phyloP scores from a whole-genome alignment of 225 moss, liverwort and hornwort genomes.

The Takakia lepidozioides region DNA sequence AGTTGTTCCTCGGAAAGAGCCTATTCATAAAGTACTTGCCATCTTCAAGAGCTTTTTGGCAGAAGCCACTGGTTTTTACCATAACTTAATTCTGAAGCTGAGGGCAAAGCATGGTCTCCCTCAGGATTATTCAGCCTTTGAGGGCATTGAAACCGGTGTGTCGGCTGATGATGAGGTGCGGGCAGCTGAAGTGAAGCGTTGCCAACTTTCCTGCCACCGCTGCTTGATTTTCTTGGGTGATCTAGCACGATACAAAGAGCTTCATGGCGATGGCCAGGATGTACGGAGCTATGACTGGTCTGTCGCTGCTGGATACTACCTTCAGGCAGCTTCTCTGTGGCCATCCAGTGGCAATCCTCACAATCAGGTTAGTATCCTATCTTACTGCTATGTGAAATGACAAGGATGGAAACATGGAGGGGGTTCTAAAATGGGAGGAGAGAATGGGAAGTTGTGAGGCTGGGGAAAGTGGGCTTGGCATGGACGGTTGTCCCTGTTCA shows the following conservation, averaged over 20 bases:
- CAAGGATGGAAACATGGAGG: too few relatives aligned
- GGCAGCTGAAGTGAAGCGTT: conserved; percentile 56
- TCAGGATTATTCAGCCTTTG: conserved; percentile 76
- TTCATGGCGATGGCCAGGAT: conserved; percentile 72
- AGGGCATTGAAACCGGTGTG: conserved; percentile 34
- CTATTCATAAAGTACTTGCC: conserved; percentile 60
- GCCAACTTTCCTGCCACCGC: conserved; percentile 90
- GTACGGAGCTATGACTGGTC: conserved; percentile 82
- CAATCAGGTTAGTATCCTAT: conserved; percentile 63
- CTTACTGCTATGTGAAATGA: conserved; percentile 6
- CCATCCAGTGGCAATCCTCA: conserved; percentile 97
- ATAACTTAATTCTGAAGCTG: conserved; percentile 85
- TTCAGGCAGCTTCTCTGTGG: conserved; percentile 86
- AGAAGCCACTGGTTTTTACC: conserved; percentile 94
- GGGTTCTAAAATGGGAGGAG: too few relatives aligned
- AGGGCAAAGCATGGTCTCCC: conserved; percentile 85
- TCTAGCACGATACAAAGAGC: conserved; percentile 96
- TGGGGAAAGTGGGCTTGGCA: too few relatives aligned
- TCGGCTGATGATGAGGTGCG: conserved; percentile 48
- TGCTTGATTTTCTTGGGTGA: conserved; percentile 94
- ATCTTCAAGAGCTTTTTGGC: conserved; percentile 88
- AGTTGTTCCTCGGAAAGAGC: conserved; percentile 57
- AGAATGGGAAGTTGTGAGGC: too few relatives aligned
- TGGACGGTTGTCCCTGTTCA: too few relatives aligned
- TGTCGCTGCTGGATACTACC: conserved; percentile 92